phyloP scores from a whole-genome alignment of 352 stramenopile genomes.

The Pythium folliculosum region DNA sequence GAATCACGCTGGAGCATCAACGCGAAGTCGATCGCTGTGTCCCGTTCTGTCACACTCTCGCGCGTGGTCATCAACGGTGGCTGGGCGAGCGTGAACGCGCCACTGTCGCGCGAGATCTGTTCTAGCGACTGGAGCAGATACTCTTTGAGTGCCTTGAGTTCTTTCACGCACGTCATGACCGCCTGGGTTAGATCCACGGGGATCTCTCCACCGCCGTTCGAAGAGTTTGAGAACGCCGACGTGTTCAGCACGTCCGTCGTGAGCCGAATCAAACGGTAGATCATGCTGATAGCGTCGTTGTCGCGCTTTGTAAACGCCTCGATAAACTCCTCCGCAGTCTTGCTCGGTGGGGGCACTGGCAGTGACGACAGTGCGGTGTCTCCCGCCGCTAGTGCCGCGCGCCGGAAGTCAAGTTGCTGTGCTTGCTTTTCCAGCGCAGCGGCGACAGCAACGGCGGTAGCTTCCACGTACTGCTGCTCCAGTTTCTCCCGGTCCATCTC shows the following conservation, averaged over 20 bases:
- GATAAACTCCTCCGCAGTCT: conserved; percentile 35
- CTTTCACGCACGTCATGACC: conserved; percentile 64
- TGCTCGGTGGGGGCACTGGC: conserved; percentile 3
- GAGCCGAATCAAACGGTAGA: conserved; percentile 71
- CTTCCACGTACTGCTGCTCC: conserved; percentile 8
- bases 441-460: conserved; percentile 1
- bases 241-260: conserved; percentile 68
- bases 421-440: conserved; percentile 45
- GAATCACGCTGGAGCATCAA: conserved; percentile 63
- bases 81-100: conserved; percentile 21
- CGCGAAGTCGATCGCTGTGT: conserved; percentile 57
- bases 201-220: conserved; percentile 32
- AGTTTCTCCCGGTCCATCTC: conserved; percentile 4
- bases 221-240: conserved; percentile 26
- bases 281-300: conserved; percentile 54
- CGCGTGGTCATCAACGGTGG: conserved; percentile 24
- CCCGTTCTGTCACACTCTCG: conserved; percentile 35
- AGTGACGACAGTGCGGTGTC: conserved; percentile 8
- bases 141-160: conserved; percentile 74
- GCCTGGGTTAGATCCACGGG: conserved; percentile 59
- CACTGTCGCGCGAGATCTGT: conserved; percentile 34
- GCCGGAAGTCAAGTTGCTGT: conserved; percentile 47
- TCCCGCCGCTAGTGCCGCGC: conserved; percentile 27
- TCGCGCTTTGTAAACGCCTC: conserved; percentile 61
- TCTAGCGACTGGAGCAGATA: conserved; percentile 64